phyloP scores from a whole-genome alignment of 768 basidiomycete genomes.

The Cystoderma amianthinum region DNA sequence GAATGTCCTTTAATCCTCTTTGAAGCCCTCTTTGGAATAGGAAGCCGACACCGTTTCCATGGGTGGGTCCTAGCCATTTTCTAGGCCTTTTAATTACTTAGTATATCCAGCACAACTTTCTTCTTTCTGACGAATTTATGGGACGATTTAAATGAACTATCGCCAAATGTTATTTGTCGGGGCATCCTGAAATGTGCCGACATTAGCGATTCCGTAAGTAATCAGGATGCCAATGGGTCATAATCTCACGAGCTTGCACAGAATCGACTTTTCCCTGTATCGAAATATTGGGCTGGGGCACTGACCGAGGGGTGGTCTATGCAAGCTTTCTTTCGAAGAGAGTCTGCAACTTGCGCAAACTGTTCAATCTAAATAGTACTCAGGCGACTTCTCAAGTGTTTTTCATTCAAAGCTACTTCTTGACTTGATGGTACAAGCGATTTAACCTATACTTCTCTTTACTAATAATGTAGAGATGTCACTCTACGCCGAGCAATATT shows the following conservation, averaged over 20 bases:
- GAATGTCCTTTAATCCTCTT: constrained; percentile 83
- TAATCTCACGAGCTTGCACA: constrained; percentile 22
- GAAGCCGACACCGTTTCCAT: constrained; percentile 61
- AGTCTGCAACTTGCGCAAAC: constrained; percentile 67
- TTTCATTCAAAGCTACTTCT: constrained; percentile 86
- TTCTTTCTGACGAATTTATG: constrained; percentile 75
- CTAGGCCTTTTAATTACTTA: no score
- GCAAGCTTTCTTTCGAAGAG: constrained; percentile 82
- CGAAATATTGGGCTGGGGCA: constrained; percentile 88
- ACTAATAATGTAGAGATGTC: constrained; percentile 46
- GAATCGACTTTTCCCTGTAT: constrained; percentile 90
- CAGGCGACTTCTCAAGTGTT: constrained; percentile 82
- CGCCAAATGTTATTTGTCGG: constrained; percentile 72
- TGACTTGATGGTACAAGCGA: constrained; percentile 59
- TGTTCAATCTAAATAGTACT: constrained; percentile 34
- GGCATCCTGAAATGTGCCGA: constrained; percentile 96
- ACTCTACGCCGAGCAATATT: constrained; percentile 65
- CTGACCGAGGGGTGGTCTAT: constrained; percentile 86
- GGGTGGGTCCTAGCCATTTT: constrained; percentile 34
- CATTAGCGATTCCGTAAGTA: constrained; percentile 94
- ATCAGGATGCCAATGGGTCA: no score
- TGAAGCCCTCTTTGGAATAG: constrained; percentile 74
- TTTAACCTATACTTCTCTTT: constrained; percentile 18
- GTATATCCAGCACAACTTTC: constrained; percentile 77
- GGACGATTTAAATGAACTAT: constrained; percentile 48